Percentiles rank a stretch among this genome's conserved stretches.
Conservation (phyloP, 768 basidiomycete genomes). For the Fistulinella prunicolor region DNA sequence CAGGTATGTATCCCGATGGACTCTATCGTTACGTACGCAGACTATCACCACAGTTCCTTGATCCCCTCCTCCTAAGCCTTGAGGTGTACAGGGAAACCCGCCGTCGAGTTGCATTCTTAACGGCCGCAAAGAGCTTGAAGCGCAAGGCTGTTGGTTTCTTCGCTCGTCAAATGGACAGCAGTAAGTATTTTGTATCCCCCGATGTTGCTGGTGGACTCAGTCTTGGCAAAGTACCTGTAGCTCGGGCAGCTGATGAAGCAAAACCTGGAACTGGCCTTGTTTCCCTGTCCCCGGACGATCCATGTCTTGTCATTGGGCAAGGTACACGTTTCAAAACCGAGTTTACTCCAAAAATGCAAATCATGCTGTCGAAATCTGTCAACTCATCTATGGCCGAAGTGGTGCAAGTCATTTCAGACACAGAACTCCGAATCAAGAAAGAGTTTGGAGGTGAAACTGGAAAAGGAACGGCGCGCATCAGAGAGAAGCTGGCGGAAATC, state of each 20-base stretch:
- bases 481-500: slow-evolving; percentile 64
- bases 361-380: slow-evolving; percentile 80
- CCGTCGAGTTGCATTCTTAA: slow-evolving; percentile 80
- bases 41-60: slow-evolving; percentile 68
- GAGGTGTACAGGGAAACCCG: slow-evolving; percentile 84
- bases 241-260: slow-evolving; percentile 85
- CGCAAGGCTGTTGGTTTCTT: slow-evolving; percentile 77
- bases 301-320: slow-evolving; percentile 78
- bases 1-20: slow-evolving; percentile 49
- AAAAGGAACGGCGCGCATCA: slow-evolving; percentile 62
- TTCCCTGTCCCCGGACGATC: slow-evolving; percentile 68
- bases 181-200: slow-evolving; percentile 42
- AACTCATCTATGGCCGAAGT: slow-evolving; percentile 81
- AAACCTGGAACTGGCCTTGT: slow-evolving; percentile 72
- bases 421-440: slow-evolving; percentile 76
- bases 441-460: slow-evolving; percentile 84
- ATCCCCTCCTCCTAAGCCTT: slow-evolving; percentile 79
- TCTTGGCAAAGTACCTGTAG: slow-evolving; percentile 72
- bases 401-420: slow-evolving; percentile 85
- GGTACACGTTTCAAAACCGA: slow-evolving; percentile 75
- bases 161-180: slow-evolving; percentile 80
- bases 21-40: slow-evolving; percentile 9
- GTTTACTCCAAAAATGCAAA: slow-evolving; percentile 75
- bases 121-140: slow-evolving; percentile 87
- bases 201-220: slow-evolving; percentile 7